These are phyloP conservation scores for Corylus heterophylla DNA, from an alignment of 306 rosid species.

Conservation along the genomic window DNA sequence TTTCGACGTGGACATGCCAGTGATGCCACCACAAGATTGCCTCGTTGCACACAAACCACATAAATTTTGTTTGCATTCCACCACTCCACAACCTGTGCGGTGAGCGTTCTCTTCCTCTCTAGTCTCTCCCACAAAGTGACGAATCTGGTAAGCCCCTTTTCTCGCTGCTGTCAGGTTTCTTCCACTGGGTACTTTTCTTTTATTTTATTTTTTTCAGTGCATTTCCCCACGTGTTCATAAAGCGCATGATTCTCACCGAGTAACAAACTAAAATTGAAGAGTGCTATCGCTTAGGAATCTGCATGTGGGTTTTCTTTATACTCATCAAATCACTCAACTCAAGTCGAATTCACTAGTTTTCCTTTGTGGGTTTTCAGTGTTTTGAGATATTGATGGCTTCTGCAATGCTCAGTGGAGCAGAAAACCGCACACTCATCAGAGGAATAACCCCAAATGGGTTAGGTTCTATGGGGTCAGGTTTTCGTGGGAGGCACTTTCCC, in stretches of 20 bases:
- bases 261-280: neutral
- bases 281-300: neutral
- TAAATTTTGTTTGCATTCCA: neutral
- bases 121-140: neutral
- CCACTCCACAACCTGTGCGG: neutral
- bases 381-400: constrained; percentile 56
- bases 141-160: constrained; percentile 11
- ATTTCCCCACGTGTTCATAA: neutral
- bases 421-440: constrained; percentile 49
- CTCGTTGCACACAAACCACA: neutral
- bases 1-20: too few species aligned
- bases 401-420: constrained; percentile 67
- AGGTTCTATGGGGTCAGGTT: constrained; percentile 50
- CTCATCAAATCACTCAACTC: constrained; percentile 7
- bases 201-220: neutral
- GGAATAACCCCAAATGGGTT: constrained; percentile 48
- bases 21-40: too few species aligned
- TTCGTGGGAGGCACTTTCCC: constrained; percentile 39
- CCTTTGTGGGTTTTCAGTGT: constrained; percentile 10
- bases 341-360: constrained; percentile 11
- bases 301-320: constrained; percentile 14
- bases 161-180: neutral
- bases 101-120: constrained; percentile 16
- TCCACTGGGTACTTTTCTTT: neutral
- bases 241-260: neutral